A percentile compares a stretch with the other conserved stretches of the same genome.
Conservation (phyloP, 345 rosid species). For the Iberis pinnata region DNA sequence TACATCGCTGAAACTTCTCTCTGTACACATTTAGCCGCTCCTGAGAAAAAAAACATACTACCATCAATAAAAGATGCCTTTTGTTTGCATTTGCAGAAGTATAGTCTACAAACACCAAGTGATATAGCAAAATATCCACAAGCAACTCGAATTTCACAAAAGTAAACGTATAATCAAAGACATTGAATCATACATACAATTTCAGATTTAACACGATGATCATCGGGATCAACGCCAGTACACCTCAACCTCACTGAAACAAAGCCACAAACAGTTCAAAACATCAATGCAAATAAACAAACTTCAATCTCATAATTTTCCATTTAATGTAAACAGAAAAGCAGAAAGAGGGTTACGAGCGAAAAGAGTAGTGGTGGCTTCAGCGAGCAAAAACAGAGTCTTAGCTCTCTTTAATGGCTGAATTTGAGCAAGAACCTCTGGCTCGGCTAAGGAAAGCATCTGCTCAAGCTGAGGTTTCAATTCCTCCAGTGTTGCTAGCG, state of each 20-base stretch:
- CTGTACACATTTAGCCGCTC: conserved; percentile 67
- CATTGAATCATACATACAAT: conserved; percentile 42
- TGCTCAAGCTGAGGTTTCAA: conserved; percentile 46
- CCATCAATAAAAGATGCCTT: conserved; percentile 6
- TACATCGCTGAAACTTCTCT: conserved; percentile 50
- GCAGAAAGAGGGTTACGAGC: conserved; percentile 33
- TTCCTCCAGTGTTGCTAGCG: conserved; percentile 38
- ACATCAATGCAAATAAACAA: conserved; percentile 4
- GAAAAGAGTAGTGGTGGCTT: conserved; percentile 61
- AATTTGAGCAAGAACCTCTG: conserved; percentile 55
- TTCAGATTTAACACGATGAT: conserved; percentile 83
- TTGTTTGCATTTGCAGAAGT: neutral
- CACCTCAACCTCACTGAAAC: conserved; percentile 77
- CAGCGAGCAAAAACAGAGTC: conserved; percentile 50
- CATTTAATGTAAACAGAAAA: neutral
- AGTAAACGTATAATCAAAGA: too few relatives aligned
- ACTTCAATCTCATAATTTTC: neutral
- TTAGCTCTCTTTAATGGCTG: conserved; percentile 73
- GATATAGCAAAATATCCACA: conserved; percentile 4
- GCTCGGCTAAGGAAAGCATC: conserved; percentile 51
- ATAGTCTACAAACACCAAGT: conserved; percentile 15
- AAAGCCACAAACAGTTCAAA: neutral
- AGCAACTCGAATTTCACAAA: too few relatives aligned
- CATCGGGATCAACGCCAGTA: conserved; percentile 64
- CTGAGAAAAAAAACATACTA: conserved; percentile 29